Percentiles rank a stretch among this genome's conserved stretches.
Evolutionary conservation across 352 stramenopile genomes (phyloP).

Genomic region (Pythium aquatile): DNA sequence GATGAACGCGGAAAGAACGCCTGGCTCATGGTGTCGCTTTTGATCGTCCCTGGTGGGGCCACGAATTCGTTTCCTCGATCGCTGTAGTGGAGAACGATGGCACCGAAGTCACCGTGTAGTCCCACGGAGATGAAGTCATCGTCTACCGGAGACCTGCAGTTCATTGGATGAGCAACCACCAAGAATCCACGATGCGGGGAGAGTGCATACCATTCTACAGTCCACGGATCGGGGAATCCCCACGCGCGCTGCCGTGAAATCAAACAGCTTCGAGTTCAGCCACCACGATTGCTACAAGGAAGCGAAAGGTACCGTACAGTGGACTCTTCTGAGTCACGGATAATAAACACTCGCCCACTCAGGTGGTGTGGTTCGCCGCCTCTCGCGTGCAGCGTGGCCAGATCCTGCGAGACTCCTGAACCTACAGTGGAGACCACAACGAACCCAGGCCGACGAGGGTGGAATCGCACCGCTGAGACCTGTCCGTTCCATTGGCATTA

Average conservation of each 20-base stretch:
- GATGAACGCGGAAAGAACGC: slow-evolving; percentile 14
- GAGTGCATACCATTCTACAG: slow-evolving; percentile 20
- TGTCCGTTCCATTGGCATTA: not conserved
- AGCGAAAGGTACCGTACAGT: too few relatives aligned
- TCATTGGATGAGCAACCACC: not conserved
- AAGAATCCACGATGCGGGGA: not conserved
- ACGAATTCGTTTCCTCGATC: not conserved
- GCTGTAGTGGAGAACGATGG: not conserved
- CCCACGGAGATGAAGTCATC: slow-evolving; percentile 13
- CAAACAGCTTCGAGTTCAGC: too few relatives aligned
- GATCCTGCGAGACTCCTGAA: not conserved
- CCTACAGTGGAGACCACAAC: slow-evolving; percentile 7
- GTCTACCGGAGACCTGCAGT: slow-evolving; percentile 2
- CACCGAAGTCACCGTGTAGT: slow-evolving; percentile 7
- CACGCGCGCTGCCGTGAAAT: slow-evolving; percentile 5
- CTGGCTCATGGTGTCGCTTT: slow-evolving; percentile 20
- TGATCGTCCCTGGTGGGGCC: slow-evolving; percentile 1
- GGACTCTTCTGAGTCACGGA: not conserved
- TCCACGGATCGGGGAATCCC: slow-evolving; percentile 20
- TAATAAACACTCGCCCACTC: slow-evolving; percentile 5
- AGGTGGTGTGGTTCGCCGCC: not conserved
- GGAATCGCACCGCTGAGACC: slow-evolving; percentile 15
- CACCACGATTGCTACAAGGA: too few relatives aligned
- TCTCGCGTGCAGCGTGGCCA: slow-evolving; percentile 3
- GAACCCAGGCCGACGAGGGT: not conserved